Conservation (phyloP, 2,329 filamentous ascomycete genomes). For the Aspergillus sp. region DNA sequence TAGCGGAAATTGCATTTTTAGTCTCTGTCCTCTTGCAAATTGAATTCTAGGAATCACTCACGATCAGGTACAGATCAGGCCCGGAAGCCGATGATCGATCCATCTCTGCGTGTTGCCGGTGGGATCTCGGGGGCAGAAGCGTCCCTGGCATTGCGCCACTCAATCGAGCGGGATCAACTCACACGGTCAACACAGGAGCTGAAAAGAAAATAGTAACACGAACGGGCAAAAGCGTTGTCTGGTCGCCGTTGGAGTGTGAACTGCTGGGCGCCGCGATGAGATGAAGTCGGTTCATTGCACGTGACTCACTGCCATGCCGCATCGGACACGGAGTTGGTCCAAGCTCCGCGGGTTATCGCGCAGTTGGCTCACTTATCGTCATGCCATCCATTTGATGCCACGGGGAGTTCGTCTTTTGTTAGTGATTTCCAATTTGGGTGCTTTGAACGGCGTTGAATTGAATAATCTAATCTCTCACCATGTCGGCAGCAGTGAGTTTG, state of each 20-base stretch:
- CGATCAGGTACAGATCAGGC: constrained; percentile 41
- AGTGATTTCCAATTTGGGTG: neutral
- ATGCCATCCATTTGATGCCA: constrained; percentile 12
- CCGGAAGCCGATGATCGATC: constrained; percentile 35
- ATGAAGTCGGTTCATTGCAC: constrained; percentile 22
- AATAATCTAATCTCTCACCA: constrained; percentile 6
- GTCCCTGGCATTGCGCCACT: constrained; percentile 46
- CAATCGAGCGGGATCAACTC: constrained; percentile 30
- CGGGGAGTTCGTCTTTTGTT: neutral
- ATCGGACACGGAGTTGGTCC: constrained; percentile 10
- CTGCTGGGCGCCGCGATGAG: constrained; percentile 11
- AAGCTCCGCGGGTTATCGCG: constrained; percentile 18
- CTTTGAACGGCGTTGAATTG: constrained; percentile 5
- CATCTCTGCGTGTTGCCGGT: constrained; percentile 39
- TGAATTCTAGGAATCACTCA: constrained; percentile 20
- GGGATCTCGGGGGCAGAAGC: constrained; percentile 40
- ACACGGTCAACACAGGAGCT: constrained; percentile 23
- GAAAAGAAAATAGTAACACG: constrained; percentile 18
- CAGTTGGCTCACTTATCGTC: constrained; percentile 19
- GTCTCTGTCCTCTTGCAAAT: constrained; percentile 18
- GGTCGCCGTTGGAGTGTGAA: constrained; percentile 16
- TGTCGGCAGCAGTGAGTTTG: constrained; percentile 33
- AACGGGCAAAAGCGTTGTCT: constrained; percentile 19
- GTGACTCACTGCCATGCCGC: constrained; percentile 18
- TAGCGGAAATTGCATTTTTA: constrained; percentile 29